phyloP scores from a whole-genome alignment of 441 rosid species.

The Viola pubescens region DNA sequence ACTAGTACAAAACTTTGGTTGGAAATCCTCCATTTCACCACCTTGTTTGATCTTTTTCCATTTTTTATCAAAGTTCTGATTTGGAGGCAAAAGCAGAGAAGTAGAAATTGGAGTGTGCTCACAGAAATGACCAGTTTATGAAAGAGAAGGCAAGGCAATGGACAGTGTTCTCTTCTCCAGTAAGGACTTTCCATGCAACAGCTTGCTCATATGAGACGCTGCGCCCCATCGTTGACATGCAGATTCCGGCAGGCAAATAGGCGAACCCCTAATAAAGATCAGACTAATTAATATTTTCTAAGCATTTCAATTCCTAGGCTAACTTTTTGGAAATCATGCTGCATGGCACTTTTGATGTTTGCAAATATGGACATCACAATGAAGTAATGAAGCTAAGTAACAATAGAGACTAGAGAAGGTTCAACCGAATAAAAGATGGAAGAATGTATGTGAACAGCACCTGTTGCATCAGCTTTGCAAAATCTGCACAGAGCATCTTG shows the following conservation, averaged over 20 bases:
- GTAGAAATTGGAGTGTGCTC: constrained; percentile 24
- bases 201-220: constrained; percentile 78
- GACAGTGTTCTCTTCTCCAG: constrained; percentile 56
- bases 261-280: constrained; percentile 50
- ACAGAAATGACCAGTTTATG: constrained; percentile 91
- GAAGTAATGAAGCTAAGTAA: background rate
- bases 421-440: background rate
- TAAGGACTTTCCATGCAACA: constrained; percentile 77
- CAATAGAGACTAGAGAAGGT: background rate
- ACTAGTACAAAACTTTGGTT: constrained; percentile 33
- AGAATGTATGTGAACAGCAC: constrained; percentile 16
- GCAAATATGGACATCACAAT: background rate
- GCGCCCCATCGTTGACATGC: constrained; percentile 90
- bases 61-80: too few relatives aligned
- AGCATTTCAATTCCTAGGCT: too few relatives aligned
- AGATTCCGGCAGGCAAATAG: constrained; percentile 69
- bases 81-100: background rate
- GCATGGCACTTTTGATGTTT: too few relatives aligned
- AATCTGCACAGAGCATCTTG: constrained; percentile 57
- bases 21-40: background rate
- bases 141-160: constrained; percentile 88
- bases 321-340: too few relatives aligned
- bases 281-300: background rate
- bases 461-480: constrained; percentile 87
- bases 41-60: background rate